A percentile compares a stretch with the other conserved stretches of the same genome.
These are phyloP conservation scores for Aspergillus campestris DNA, from an alignment of 495 filamentous ascomycete species.

Conservation along the genomic window DNA sequence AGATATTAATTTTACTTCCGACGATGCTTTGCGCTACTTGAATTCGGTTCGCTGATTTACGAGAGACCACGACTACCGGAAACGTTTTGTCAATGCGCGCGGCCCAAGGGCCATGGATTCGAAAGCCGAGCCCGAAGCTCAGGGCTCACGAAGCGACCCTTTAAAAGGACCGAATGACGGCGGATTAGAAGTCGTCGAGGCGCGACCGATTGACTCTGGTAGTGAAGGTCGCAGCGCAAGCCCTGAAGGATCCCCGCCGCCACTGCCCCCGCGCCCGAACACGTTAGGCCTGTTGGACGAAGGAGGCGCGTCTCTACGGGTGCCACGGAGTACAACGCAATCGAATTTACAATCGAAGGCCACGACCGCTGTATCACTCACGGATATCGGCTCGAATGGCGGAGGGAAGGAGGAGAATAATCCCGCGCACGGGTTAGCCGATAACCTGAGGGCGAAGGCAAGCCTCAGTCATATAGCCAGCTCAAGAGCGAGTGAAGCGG, in stretches of 20 bases:
- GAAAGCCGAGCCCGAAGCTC: conserved; percentile 1
- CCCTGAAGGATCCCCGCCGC: conserved; percentile 44
- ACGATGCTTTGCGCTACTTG: too few relatives aligned
- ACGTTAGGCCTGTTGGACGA: conserved; percentile 36
- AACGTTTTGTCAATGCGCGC: conserved; percentile 3
- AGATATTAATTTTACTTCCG: too few relatives aligned
- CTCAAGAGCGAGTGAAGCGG: conserved; percentile 51
- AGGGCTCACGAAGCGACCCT: conserved; percentile 5
- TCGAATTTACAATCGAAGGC: conserved; percentile 58
- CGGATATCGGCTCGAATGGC: conserved; percentile 68
- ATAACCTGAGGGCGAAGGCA: conserved; percentile 27
- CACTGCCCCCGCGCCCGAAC: conserved; percentile 60
- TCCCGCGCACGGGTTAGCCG: conserved; percentile 25
- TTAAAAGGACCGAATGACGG: conserved; percentile 6
- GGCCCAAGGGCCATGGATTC: conserved; percentile 8
- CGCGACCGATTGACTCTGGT: conserved; percentile 1
- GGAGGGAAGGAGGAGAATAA: conserved; percentile 54
- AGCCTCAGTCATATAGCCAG: conserved; percentile 41
- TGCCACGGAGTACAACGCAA: conserved; percentile 12
- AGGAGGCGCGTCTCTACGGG: conserved; percentile 19
- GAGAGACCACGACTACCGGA: too few relatives aligned
- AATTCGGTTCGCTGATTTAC: too few relatives aligned
- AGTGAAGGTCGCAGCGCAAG: conserved; percentile 17
- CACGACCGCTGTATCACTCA: conserved; percentile 73
- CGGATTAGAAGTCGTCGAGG: background rate